Base-by-base conservation (phyloP, 129 eudicot genomes). In the Heracleum sosnowskyi region DNA sequence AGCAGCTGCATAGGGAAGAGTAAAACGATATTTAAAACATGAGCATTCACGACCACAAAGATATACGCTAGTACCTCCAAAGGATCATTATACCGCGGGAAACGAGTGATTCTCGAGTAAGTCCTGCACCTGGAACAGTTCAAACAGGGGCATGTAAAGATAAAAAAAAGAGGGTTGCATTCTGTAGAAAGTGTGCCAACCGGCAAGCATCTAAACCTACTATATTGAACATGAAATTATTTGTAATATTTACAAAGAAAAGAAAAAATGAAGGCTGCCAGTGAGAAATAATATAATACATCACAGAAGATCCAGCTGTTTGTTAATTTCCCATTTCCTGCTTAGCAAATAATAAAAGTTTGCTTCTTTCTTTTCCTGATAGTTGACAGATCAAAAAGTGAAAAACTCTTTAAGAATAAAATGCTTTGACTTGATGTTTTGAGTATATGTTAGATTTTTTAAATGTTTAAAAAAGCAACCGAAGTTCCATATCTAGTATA, bases 11-110 rank as follows among this genome's bases (percentile, higher is more conserved):
- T 10, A 70, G 26, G 46, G 78, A 78, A 41, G 8, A 28, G 22
- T 9, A 57, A 42, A 22, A 46, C n/a, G 47, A 75, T 35, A 29
- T n/a, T 73, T 37, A 46, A 46, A 24, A 75, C 29, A 63, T 60
- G 69, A 69, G 26, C 71, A 47, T 22, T 81, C 62, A 47, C 80
- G 18, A 73, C 75, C 45, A 71, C 73, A 78, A 69, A 34, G 44
- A 6, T 11, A 63, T 31, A 72, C 57, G 37, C 26, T 75, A 77
- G 28, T 85, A 90, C 98, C 97, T 95, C 91, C 36, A 91, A 29
- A 20, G 98, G 96, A 76, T 95, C 97, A 84, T 78, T 88, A 81
- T 91, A 95, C 81, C 98, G 92, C 40, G 98, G 98, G 87, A 95
- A 95, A 82, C 98, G 97, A 79, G 98, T 95, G 70, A 83, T 80